Conservation (phyloP, 768 basidiomycete species). For the Rhizopogon vesiculosus region DNA sequence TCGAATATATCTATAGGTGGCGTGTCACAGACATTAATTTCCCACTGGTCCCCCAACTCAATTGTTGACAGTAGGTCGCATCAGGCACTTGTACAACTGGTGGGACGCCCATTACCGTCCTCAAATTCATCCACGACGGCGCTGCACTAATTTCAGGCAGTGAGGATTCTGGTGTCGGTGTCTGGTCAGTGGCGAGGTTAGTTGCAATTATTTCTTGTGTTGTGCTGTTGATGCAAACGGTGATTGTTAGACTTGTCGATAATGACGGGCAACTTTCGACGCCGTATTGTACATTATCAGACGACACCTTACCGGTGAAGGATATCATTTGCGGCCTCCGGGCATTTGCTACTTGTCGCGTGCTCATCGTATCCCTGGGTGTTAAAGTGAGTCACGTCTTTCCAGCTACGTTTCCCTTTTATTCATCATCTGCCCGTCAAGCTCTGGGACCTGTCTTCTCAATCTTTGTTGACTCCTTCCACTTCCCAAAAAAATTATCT, state of each 20-base stretch:
- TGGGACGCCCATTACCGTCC: slow-evolving; percentile 97
- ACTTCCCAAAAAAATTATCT: slow-evolving; percentile 74
- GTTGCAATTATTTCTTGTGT: slow-evolving; percentile 18
- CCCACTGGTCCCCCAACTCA: slow-evolving; percentile 2
- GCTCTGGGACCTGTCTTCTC: slow-evolving; percentile 80
- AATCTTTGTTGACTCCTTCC: slow-evolving; percentile 76
- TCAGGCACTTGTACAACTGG: slow-evolving; percentile 88
- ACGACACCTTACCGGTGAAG: slow-evolving; percentile 89
- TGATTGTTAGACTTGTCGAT: slow-evolving; percentile 59
- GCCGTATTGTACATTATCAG: slow-evolving; percentile 76
- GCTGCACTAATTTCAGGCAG: slow-evolving; percentile 79
- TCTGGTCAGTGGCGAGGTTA: slow-evolving; percentile 89
- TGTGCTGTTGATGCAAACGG: slow-evolving; percentile 9
- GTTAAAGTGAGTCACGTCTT: too few relatives aligned
- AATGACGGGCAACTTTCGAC: slow-evolving; percentile 67
- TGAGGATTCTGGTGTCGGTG: slow-evolving; percentile 83
- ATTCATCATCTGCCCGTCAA: slow-evolving; percentile 22
- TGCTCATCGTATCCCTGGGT: too few relatives aligned
- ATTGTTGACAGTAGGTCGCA: slow-evolving; percentile 51
- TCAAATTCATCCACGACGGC: slow-evolving; percentile 83
- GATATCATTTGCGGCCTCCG: slow-evolving; percentile 81
- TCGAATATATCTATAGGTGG: slow-evolving; percentile 96
- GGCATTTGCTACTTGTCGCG: too few relatives aligned
- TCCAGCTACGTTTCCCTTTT: slow-evolving; percentile 8
- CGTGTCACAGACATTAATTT: slow-evolving; percentile 34